These are phyloP conservation scores for Coemansia sp. DNA, from an alignment of 192 early-diverging fungal genomes.

Conservation along the genomic window DNA sequence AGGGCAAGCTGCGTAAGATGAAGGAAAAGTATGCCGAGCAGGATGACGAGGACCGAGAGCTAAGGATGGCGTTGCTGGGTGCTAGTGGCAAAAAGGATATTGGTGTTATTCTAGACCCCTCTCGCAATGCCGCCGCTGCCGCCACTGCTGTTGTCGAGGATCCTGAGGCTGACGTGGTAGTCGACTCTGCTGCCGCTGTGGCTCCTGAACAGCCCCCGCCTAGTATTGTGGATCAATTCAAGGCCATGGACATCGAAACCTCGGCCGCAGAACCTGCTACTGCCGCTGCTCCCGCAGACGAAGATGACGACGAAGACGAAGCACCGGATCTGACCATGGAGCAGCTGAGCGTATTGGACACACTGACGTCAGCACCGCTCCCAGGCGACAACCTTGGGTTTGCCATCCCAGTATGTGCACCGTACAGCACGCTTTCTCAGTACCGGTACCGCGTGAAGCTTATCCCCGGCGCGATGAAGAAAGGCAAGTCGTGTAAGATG, in stretches of 20 bases:
- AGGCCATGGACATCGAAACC: slow-evolving; percentile 11
- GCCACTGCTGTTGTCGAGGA: neutral
- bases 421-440: slow-evolving; percentile 79
- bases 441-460: slow-evolving; percentile 97
- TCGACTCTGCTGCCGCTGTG: neutral
- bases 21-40: slow-evolving; percentile 91
- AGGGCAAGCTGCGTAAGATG: slow-evolving; percentile 85
- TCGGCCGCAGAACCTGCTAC: neutral
- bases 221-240: slow-evolving; percentile 32
- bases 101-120: slow-evolving; percentile 9
- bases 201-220: slow-evolving; percentile 8
- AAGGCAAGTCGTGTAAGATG: slow-evolving; percentile 80
- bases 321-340: slow-evolving; percentile 35
- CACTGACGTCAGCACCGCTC: slow-evolving; percentile 77
- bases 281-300: neutral
- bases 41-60: slow-evolving; percentile 88
- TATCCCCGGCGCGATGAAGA: slow-evolving; percentile 85
- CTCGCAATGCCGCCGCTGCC: neutral
- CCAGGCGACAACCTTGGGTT: slow-evolving; percentile 77
- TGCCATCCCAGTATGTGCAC: slow-evolving; percentile 93
- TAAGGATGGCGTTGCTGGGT: slow-evolving; percentile 80
- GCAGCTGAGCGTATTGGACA: slow-evolving; percentile 70
- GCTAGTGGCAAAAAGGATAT: slow-evolving; percentile 59
- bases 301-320: slow-evolving; percentile 46
- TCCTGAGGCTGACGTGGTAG: neutral